Conservation (phyloP, 2,329 filamentous ascomycete species). For the Hypoxylon sp. region DNA sequence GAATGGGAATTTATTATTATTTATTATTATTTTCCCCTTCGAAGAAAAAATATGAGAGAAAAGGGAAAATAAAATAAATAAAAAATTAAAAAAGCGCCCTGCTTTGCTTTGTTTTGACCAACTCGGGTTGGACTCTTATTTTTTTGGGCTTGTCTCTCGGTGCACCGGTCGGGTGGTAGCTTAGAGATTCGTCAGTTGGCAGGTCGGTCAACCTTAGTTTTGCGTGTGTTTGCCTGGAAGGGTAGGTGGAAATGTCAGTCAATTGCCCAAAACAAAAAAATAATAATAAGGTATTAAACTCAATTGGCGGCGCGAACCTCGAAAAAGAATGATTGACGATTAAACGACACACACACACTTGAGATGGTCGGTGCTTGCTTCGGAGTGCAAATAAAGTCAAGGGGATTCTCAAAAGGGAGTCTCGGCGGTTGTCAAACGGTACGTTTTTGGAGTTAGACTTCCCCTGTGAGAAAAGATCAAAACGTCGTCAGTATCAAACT, state of each 20-base stretch:
- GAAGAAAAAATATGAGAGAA: constrained; percentile 31
- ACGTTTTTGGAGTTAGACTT: constrained; percentile 56
- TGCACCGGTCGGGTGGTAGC: constrained; percentile 38
- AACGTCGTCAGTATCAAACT: constrained; percentile 57
- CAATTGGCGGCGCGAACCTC: constrained; percentile 27
- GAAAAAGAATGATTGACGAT: constrained; percentile 30
- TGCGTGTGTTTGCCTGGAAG: constrained; percentile 37
- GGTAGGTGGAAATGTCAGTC: constrained; percentile 43
- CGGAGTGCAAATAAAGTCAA: constrained; percentile 37
- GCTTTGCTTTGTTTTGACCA: constrained; percentile 23
- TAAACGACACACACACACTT: constrained; percentile 12
- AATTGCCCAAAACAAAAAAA: constrained; percentile 44
- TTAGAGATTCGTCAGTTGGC: constrained; percentile 22
- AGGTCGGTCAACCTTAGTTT: constrained; percentile 12
- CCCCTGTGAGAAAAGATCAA: constrained; percentile 59
- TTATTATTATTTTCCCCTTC: constrained; percentile 55
- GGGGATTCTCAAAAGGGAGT: constrained; percentile 43
- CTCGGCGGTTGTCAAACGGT: constrained; percentile 47
- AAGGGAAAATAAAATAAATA: constrained; percentile 37
- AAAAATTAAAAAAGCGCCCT: constrained; percentile 24
- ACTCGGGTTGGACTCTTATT: constrained; percentile 43
- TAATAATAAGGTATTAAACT: constrained; percentile 24
- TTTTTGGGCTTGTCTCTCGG: constrained; percentile 52
- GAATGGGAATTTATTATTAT: constrained; percentile 57
- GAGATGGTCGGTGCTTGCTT: constrained; percentile 35